phyloP scores from a whole-genome alignment of 495 filamentous ascomycete species.

The Hypomontagnella monticulosa region DNA sequence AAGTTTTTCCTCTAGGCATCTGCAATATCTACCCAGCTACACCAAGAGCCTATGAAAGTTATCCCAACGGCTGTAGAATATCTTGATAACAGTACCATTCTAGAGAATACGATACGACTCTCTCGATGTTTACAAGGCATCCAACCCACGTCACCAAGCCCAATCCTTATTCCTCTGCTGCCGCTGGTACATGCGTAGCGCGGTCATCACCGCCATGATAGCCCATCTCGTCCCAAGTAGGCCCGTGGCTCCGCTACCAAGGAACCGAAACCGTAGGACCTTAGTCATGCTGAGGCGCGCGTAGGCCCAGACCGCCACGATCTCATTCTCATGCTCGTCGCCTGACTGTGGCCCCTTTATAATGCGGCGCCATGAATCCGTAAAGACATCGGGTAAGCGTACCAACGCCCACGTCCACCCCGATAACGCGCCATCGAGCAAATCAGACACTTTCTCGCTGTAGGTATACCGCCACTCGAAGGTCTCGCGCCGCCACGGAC shows the following conservation, averaged over 20 bases:
- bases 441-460: constrained; percentile 15
- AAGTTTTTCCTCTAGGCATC: no score
- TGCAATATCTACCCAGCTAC: no score
- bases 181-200: constrained; percentile 32
- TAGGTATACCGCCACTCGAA: constrained; percentile 40
- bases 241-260: constrained; percentile 33
- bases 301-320: constrained; percentile 32
- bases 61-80: no score
- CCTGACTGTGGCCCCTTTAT: constrained; percentile 1
- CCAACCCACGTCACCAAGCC: constrained; percentile 6
- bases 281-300: constrained; percentile 29
- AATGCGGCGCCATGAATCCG: no score
- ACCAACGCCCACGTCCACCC: constrained; percentile 40
- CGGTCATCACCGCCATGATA: constrained; percentile 39
- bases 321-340: constrained; percentile 28
- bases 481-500: constrained; percentile 16
- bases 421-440: constrained; percentile 11
- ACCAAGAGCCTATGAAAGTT: no score
- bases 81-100: no score
- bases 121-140: no score
- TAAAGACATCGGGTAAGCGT: constrained; percentile 4
- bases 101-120: no score
- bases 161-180: constrained; percentile 21
- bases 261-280: constrained; percentile 27
- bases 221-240: constrained; percentile 33